Conservation (phyloP, 2,329 filamentous ascomycete species). For the Fusarium napiforme region DNA sequence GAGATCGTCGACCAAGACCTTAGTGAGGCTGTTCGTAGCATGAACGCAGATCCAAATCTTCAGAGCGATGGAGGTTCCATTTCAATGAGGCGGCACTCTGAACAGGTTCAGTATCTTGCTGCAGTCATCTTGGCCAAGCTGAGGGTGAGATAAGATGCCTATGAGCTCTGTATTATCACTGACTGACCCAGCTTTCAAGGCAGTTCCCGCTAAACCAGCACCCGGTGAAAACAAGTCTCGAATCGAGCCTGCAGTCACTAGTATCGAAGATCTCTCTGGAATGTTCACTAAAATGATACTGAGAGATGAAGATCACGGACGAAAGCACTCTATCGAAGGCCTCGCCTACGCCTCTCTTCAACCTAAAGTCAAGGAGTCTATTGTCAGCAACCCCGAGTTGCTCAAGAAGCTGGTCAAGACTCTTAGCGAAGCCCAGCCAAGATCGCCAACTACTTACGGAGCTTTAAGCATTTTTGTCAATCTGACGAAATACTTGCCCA, state of each 20-base stretch:
- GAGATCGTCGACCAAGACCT: constrained; percentile 81
- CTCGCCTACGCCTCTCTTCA: constrained; percentile 92
- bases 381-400: constrained; percentile 75
- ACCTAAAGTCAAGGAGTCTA: constrained; percentile 83
- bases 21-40: constrained; percentile 62
- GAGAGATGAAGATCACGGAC: constrained; percentile 65
- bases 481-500: constrained; percentile 82
- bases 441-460: constrained; percentile 82
- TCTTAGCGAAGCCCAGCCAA: constrained; percentile 67
- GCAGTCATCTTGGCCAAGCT: constrained; percentile 82
- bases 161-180: constrained; percentile 48
- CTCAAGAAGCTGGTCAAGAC: constrained; percentile 75
- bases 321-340: constrained; percentile 84
- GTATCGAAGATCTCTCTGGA: constrained; percentile 72
- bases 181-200: constrained; percentile 65
- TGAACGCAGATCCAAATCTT: constrained; percentile 65
- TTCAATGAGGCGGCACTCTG: constrained; percentile 69
- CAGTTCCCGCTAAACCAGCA: constrained; percentile 59
- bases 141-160: constrained; percentile 56
- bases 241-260: constrained; percentile 66
- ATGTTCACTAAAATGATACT: constrained; percentile 75
- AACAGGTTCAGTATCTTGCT: constrained; percentile 71
- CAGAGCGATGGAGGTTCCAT: constrained; percentile 69
- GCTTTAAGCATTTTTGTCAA: constrained; percentile 87
- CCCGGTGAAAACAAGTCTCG: constrained; percentile 55